Conservation (phyloP, 768 basidiomycete species). For the Lactifluus pinguis region DNA sequence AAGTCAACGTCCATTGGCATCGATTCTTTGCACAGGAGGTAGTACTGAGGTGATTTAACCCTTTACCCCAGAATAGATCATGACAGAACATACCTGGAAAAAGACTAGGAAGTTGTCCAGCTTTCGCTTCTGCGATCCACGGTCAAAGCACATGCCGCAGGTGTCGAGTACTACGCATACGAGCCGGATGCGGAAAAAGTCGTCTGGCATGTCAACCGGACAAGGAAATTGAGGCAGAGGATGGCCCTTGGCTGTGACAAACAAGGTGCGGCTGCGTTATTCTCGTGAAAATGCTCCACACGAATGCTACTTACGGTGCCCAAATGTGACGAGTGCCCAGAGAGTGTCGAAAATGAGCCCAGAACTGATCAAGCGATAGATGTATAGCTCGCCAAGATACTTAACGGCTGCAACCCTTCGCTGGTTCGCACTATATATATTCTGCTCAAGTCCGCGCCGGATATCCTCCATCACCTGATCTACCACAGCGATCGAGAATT, state of each 20-base stretch:
- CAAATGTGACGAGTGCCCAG: conserved; percentile 93
- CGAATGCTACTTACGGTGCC: conserved; percentile 67
- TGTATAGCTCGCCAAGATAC: conserved; percentile 95
- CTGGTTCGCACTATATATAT: conserved; percentile 92
- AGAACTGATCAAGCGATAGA: conserved; percentile 86
- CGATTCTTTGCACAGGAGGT: conserved; percentile 79
- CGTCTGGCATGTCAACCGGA: conserved; percentile 84
- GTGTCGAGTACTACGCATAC: conserved; percentile 91
- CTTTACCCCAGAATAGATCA: neutral
- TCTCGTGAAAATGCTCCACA: neutral
- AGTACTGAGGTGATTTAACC: conserved; percentile 41
- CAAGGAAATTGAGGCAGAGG: conserved; percentile 71
- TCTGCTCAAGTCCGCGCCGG: conserved; percentile 84
- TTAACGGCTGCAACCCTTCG: conserved; percentile 85
- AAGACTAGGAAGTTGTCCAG: conserved; percentile 87
- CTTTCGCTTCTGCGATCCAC: conserved; percentile 85
- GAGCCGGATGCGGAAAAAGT: conserved; percentile 90
- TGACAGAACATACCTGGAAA: conserved; percentile 61
- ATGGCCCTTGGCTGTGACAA: conserved; percentile 67
- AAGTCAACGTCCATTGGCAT: conserved; percentile 98
- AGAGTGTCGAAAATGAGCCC: conserved; percentile 86
- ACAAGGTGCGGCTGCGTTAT: neutral
- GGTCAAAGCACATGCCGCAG: conserved; percentile 96
- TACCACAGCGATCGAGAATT: conserved; percentile 79
- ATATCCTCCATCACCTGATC: conserved; percentile 95